These are phyloP conservation scores for Globisporangium canariense DNA, from an alignment of 352 stramenopile species.

Conservation along the genomic window DNA sequence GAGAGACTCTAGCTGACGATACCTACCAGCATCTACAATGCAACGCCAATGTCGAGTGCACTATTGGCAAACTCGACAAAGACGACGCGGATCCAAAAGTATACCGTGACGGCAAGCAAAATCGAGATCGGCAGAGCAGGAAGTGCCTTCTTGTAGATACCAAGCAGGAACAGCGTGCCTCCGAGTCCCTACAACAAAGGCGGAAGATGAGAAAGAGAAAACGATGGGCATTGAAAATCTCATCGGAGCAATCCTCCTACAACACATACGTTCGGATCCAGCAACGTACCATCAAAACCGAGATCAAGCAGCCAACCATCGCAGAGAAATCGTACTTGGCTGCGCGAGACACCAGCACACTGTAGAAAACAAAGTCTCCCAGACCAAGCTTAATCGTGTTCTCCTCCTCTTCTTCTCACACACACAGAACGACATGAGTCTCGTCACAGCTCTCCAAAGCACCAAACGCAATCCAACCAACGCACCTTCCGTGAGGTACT, in stretches of 20 bases:
- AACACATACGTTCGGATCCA: too few relatives aligned
- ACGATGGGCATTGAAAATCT: background rate
- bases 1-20: background rate
- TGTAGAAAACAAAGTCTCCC: slow-evolving; percentile 99
- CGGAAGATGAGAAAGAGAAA: slow-evolving; percentile 9
- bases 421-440: background rate
- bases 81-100: slow-evolving; percentile 77
- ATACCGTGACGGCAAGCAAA: slow-evolving; percentile 67
- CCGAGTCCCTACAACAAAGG: slow-evolving; percentile 73
- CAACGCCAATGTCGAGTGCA: slow-evolving; percentile 35
- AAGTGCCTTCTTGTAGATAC: slow-evolving; percentile 94
- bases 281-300: slow-evolving; percentile 87
- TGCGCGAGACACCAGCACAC: slow-evolving; percentile 95
- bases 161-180: slow-evolving; percentile 94
- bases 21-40: slow-evolving; percentile 9
- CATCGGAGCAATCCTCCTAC: too few relatives aligned
- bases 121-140: slow-evolving; percentile 96
- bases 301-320: slow-evolving; percentile 92
- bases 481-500: slow-evolving; percentile 64
- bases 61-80: slow-evolving; percentile 64
- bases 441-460: background rate
- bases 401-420: slow-evolving; percentile 41
- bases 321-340: slow-evolving; percentile 95
- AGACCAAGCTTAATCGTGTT: slow-evolving; percentile 93
- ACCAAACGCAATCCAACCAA: background rate